phyloP scores from a whole-genome alignment of 495 filamentous ascomycete species.

The Parachaetomium inaequale region DNA sequence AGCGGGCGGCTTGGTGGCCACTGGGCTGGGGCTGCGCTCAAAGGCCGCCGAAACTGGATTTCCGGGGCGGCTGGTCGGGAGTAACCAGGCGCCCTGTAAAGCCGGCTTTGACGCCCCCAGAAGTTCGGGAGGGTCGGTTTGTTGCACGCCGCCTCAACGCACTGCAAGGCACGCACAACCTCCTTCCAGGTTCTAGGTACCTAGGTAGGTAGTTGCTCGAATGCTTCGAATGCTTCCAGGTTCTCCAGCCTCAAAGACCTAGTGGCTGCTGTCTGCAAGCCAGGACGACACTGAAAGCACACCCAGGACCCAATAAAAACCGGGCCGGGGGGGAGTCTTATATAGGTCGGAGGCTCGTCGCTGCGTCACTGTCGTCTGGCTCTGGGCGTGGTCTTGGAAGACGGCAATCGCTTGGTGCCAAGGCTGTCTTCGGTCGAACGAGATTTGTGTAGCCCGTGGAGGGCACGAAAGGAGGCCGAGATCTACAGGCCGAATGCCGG shows the following conservation, averaged over 20 bases:
- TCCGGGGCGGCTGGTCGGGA: conserved; percentile 21
- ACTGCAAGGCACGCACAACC: conserved; percentile 14
- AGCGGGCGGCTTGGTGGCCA: neutral
- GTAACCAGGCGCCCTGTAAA: conserved; percentile 17
- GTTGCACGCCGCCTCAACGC: conserved; percentile 20
- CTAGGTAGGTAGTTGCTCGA: neutral
- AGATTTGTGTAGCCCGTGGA: conserved; percentile 36
- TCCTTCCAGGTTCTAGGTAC: too few relatives aligned
- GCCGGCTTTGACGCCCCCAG: conserved; percentile 19
- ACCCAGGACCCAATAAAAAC: neutral
- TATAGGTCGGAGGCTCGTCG: conserved; percentile 9
- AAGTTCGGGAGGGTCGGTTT: neutral
- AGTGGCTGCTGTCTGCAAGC: neutral
- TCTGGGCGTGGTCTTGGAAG: conserved; percentile 15
- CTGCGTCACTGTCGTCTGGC: conserved; percentile 7
- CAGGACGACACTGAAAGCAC: conserved; percentile 2
- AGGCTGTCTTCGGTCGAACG: conserved; percentile 25
- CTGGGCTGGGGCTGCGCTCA: neutral
- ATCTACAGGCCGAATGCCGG: conserved; percentile 31
- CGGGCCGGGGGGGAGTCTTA: neutral
- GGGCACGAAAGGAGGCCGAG: conserved; percentile 27
- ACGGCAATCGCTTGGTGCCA: conserved; percentile 30
- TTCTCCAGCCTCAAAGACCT: conserved; percentile 2
- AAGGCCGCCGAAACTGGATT: conserved; percentile 23
- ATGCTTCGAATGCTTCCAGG: too few relatives aligned